Evolutionary conservation across 2,329 filamentous ascomycete species (phyloP).

Genomic region (Dothiorella sarmentorum): DNA sequence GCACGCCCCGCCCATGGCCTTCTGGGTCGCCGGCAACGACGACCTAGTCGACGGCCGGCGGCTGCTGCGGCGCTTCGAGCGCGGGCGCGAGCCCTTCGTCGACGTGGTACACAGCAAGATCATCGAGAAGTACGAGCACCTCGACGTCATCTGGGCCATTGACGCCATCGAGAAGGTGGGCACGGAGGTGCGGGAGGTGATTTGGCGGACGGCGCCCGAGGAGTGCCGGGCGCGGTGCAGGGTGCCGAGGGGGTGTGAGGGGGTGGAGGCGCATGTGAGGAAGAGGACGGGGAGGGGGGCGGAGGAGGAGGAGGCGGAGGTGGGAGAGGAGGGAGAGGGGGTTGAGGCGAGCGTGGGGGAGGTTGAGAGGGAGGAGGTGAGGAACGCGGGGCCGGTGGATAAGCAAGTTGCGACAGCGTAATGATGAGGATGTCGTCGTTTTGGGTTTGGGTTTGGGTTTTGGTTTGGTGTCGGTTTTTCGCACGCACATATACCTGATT

Average conservation of each 20-base stretch:
- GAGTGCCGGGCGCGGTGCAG: slow-evolving; percentile 59
- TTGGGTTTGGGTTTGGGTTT: background rate
- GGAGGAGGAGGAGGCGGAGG: slow-evolving; percentile 9
- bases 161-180: slow-evolving; percentile 82
- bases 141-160: slow-evolving; percentile 94
- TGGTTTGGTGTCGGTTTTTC: no score
- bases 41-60: slow-evolving; percentile 77
- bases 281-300: slow-evolving; percentile 8
- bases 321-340: slow-evolving; percentile 22
- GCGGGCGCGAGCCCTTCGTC: slow-evolving; percentile 76
- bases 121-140: slow-evolving; percentile 84
- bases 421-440: background rate
- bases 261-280: slow-evolving; percentile 31
- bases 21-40: slow-evolving; percentile 85
- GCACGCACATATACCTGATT: no score
- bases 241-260: slow-evolving; percentile 62
- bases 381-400: background rate
- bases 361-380: slow-evolving; percentile 30
- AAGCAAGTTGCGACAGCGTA: background rate
- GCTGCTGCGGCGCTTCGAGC: slow-evolving; percentile 69
- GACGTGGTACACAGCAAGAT: slow-evolving; percentile 76
- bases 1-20: slow-evolving; percentile 73
- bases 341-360: slow-evolving; percentile 32
- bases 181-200: slow-evolving; percentile 70
- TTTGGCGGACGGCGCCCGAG: slow-evolving; percentile 71